Evolutionary conservation across 345 rosid species (phyloP), one percentile per base, ranked within the genome.

Genomic region (Eucalyptus erythrocorys): DNA sequence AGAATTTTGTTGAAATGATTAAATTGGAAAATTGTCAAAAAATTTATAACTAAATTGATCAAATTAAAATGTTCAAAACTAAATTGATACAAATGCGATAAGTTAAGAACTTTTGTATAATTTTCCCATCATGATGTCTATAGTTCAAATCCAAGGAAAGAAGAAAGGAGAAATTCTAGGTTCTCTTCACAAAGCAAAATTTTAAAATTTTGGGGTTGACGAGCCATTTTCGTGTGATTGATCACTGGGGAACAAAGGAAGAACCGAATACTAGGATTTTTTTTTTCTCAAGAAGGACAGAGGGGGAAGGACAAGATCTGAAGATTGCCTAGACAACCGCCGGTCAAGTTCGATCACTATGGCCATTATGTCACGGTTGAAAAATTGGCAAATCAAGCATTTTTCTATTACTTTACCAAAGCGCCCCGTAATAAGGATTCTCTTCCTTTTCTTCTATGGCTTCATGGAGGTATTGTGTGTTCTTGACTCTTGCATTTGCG

Each of bases 251-350:
- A 61, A 40, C 9, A 24, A 57, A 57, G 27, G 61, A 55, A 55
- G 64, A 57, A 57, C 24, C 81, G 11, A 17, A 21, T 42, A 17
- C 81, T 15, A 82, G 37, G 37, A 34, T 15, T 49, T 15, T 15
- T 92, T 51, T 47, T 89, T 86, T 5, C 42, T 21, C 91, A 92
- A 17, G 89, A 87, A 34, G 95, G 92, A 51, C 13, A 89, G 82
- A 96, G 94, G 79, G 48, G 61, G 66, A 85, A 48, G 16, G 87
- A 85, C 43, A 85, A 26, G 27, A 45, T 82, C 22, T 13, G 2
- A 19, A 85, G 53, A 16, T 68, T 89, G n/a, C 91, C 91, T 11
- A 87, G 88, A 22, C 91, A 89, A 43, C 86, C 87, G 10, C 85
- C 45, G 13, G 88, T 81, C 3, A 34, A 59, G 57, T 89, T 89